Evolutionary conservation across 805 yeast genomes (phyloP).

Genomic region (Yarrowia phangngaensis): DNA sequence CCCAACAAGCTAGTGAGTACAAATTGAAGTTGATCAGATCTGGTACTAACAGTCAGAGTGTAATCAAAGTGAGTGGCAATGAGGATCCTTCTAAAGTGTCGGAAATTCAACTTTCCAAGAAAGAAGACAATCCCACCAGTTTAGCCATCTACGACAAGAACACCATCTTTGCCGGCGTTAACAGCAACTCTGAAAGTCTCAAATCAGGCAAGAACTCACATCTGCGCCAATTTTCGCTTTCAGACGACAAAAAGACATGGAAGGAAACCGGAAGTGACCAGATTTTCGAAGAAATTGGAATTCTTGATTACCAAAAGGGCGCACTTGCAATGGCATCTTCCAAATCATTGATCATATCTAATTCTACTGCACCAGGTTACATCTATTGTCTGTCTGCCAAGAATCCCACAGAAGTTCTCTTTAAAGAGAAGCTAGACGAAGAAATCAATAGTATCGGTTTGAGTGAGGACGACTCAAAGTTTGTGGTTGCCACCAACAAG

Average conservation of each 20-base stretch:
- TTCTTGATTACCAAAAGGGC: conserved; percentile 57
- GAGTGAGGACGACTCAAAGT: conserved; percentile 60
- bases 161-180: conserved; percentile 63
- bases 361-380: conserved; percentile 61
- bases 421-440: conserved; percentile 44
- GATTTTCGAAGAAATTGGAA: conserved; percentile 51
- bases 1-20: conserved; percentile 61
- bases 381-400: conserved; percentile 59
- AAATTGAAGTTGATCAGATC: background rate
- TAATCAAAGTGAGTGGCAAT: conserved; percentile 1
- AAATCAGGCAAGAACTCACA: conserved; percentile 63
- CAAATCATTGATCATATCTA: conserved; percentile 62
- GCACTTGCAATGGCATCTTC: conserved; percentile 57
- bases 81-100: background rate
- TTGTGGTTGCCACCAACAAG: conserved; percentile 59
- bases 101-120: conserved; percentile 32
- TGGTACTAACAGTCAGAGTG: conserved; percentile 3
- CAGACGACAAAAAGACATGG: conserved; percentile 36
- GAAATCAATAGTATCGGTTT: conserved; percentile 63
- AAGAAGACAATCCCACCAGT: conserved; percentile 85
- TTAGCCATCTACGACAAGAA: conserved; percentile 51
- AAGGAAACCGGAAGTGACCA: conserved; percentile 45
- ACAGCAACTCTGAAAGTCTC: conserved; percentile 59
- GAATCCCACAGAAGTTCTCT: conserved; percentile 42
- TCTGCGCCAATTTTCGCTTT: conserved; percentile 54